Conservation (phyloP, 2,329 filamentous ascomycete species). For the Cercospora beticola region DNA sequence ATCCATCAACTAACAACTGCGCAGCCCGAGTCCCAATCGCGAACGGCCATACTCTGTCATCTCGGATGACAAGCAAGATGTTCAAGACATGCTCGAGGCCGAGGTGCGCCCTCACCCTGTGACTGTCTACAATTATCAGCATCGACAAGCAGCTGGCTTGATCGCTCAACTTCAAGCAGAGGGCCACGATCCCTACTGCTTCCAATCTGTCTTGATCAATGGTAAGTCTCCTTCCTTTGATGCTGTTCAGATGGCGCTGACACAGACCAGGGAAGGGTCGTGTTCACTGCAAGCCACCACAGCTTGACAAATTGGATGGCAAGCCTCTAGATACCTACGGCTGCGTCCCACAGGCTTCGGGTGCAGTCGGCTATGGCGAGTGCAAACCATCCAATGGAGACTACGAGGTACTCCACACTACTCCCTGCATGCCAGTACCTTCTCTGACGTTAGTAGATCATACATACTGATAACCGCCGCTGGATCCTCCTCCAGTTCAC, state of each 20-base stretch:
- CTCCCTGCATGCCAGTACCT: background rate
- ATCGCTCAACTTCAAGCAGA: slow-evolving; percentile 24
- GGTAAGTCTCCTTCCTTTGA: background rate
- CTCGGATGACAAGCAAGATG: slow-evolving; percentile 16
- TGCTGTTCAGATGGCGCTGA: background rate
- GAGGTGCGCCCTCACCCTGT: slow-evolving; percentile 18
- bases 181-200: slow-evolving; percentile 26
- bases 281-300: slow-evolving; percentile 23
- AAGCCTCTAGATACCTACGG: slow-evolving; percentile 19
- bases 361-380: slow-evolving; percentile 21
- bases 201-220: slow-evolving; percentile 24
- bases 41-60: slow-evolving; percentile 22
- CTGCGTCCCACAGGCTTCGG: slow-evolving; percentile 19
- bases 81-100: slow-evolving; percentile 26
- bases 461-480: slow-evolving; percentile 20
- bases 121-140: slow-evolving; percentile 26
- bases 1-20: background rate
- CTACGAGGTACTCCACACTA: slow-evolving; percentile 7
- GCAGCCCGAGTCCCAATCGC: slow-evolving; percentile 17
- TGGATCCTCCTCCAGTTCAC: slow-evolving; percentile 26
- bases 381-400: slow-evolving; percentile 14
- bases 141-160: slow-evolving; percentile 22
- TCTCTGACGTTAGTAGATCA: slow-evolving; percentile 13
- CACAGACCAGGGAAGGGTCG: slow-evolving; percentile 14
- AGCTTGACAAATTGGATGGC: slow-evolving; percentile 16